Base-by-base conservation (phyloP, 148 eudicot genomes). In the Amaranthus hypochondriacus region DNA sequence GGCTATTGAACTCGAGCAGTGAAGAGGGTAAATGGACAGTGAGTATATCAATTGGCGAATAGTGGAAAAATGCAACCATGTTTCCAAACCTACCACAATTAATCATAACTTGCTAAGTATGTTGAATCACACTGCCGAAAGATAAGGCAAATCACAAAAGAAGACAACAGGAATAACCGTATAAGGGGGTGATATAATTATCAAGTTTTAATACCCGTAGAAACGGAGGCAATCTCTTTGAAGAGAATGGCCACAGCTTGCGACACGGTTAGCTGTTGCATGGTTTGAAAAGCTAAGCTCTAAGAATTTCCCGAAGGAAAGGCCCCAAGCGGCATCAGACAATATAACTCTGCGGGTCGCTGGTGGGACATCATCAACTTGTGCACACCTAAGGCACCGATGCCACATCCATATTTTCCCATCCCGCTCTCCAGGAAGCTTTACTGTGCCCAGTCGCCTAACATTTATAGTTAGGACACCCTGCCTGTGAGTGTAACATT, bases 401-500 rank as follows among this genome's bases (percentile, higher is more conserved):
- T 95, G 97, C 99, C 99, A 95, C 99, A 95, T 95, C 99, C 99
- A 92, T 74, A 96, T 96, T 84, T 92, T 96, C 49, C 96, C 96
- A 80, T 92, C 97, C 62, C 80, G 83, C 79, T 89, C 92, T 69
- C 99, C 99, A 69, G 94, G 84, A 68, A 96, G 89, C 76, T 84
- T 87, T 56, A 79, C 70, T n/a, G 85, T 81, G 70, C 88, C 88
- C 0, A 92, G 71, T 28, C 91, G 87, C 73, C 87, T 86, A 71
- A 96, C 97, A 81, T 90, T 90, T 68, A 96, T 88, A 3, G 96
- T 89, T 44, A 96, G 87, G 81, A 90, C 93, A 60, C 96, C 99
- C 79, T 87, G 88, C 81, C 82, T 91, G 80, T 96, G 99, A 44
- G 95, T 96, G 73, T 89, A 96, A 66, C 97, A 96, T 48, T 82